Evolutionary conservation across 2,329 filamentous ascomycete genomes (phyloP), one percentile per base, ranked within the genome.

Genomic region (Aspergillus sp.): DNA sequence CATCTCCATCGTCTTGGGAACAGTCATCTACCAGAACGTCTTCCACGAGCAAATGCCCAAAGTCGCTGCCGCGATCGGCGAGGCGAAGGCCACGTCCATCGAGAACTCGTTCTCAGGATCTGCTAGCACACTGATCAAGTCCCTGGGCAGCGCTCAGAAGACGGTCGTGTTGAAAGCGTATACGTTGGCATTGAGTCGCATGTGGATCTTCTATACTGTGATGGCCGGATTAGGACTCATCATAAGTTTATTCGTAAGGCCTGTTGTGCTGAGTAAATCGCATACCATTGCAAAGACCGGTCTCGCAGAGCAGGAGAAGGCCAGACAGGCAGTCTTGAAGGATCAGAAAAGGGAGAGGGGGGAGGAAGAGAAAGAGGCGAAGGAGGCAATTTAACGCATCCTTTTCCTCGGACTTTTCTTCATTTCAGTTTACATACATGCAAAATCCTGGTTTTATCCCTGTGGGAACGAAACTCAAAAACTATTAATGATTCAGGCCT

Each of bases 291-390:
- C 74, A 10, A 79, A 78, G 67, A 81, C 79, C 0, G 80, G 80
- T 4, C 69, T 82, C 38, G 76, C 70, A 17, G 78, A 77, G 59
- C 79, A 81, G 64, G 78, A 81, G 62, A 70, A 72, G 21, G 77
- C 76, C 9, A 70, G 79, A 39, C 70, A 74, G 65, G 77, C 78
- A 59, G 71, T 70, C 58, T 55, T 68, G 59, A 67, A 66, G 9
- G 67, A 55, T 15, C 64, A 65, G 52, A 67, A 69, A 54, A 66
- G 68, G 13, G 65, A 92, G 8, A 75, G 58, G 19, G 48, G 6
- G 3, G 64, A 93, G 84, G 73, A 93, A 84, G 73, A 89, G 4
- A 12, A 12, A 85, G 63, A 88, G 89, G 69, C 89, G 86, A 69
- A 91, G 88, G 56, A 66, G 55, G 58, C 15, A 8, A 63, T 62